Base-by-base conservation (phyloP, 345 rosid species). In the Boechera retrofracta region DNA sequence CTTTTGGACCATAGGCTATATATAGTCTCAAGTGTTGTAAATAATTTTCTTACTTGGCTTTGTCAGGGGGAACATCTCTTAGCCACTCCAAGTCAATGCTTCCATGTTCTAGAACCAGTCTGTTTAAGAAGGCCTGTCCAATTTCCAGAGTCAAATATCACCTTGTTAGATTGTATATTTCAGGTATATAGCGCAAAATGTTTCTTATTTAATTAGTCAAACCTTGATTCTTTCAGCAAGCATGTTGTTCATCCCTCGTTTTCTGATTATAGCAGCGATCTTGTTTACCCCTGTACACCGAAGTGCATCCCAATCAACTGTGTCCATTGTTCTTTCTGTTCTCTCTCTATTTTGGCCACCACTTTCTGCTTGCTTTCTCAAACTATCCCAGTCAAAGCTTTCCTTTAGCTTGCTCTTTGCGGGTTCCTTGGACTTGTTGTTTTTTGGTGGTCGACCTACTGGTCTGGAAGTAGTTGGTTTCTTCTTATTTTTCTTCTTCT, bases 141-240 rank as follows among this genome's bases (percentile, higher is more conserved):
- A 16, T 71, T 41, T 59, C 53, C 32, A 48, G 51, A 76, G 35
- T 33, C 3, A 48, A 58, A 58, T 38, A 5, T 31, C 63, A 54
- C 6, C 12, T 54, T 13, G 59, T 54, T 74, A 47, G 39, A 57
- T 54, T 64, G 44, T 64, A 11, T 11, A 11, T 10, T 63, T 58
- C 31, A 55, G 31, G 53, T 32, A 72, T 73, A 51, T 71, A 53
- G 28, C 6, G 7, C 4, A 51, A 26, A 7, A 24, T 21, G n/a
- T 38, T 28, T 45, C 2, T 39, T 68, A 54, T 38, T 58, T 35
- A 42, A 52, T 64, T 9, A 33, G 28, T 51, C 62, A 64, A 36
- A 91, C 98, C 97, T 94, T 82, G 73, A 94, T 90, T 75, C 98
- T 84, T 61, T 51, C 77, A 0, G 98, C 89, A 52, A 94, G 91